Base-by-base conservation (phyloP, 2,329 filamentous ascomycete species). In the Colletotrichum theobromicola region DNA sequence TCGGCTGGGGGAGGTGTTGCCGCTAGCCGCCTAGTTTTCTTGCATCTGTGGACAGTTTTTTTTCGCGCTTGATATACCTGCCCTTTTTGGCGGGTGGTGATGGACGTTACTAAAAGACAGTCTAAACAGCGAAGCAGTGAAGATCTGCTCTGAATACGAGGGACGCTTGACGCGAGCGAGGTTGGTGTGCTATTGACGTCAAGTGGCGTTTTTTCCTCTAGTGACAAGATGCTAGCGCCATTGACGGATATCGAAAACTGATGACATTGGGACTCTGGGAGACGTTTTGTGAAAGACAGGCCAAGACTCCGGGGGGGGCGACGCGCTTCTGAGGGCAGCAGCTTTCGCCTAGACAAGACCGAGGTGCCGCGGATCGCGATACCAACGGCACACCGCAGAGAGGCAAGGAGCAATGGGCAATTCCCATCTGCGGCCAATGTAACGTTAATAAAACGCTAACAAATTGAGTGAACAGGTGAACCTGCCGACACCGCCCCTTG, bases 1-100 rank as follows among this genome's bases (percentile, higher is more conserved):
- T 50, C n/a, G 42, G 42, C 42, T 21, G 21, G 37, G n/a, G n/a
- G n/a, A n/a, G 60, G 35, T 21, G 57, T 32, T 53, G 67, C 67
- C 72, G 68, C 72, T 74, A 72, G 28, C 53, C 72, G 61, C 34
- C 42, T 74, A 70, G 53, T 58, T 50, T 50, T 55, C 35, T 30
- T 21, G 42, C 21, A n/a, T 50, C 42, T 50, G 5, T 50, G 1
- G 21, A 18, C n/a, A 50, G 42, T 50, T 50, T 9, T 57, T 50
- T 50, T 9, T 57, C 57, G 24, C 66, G 57, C 66, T 37, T 70
- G 70, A 30, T 4, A 32, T n/a, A 15, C 57, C 30, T 26, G 53
- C 24, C 53, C 21, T 28, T 57, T 15, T 57, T 50, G 21, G 42
- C 42, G 42, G 42, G n/a, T 2, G n/a, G 21, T 21, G 42, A 50